Evolutionary conservation across 768 basidiomycete species (phyloP), one percentile per base, ranked within the genome.

Genomic region (Leucocoprinus leucothites): DNA sequence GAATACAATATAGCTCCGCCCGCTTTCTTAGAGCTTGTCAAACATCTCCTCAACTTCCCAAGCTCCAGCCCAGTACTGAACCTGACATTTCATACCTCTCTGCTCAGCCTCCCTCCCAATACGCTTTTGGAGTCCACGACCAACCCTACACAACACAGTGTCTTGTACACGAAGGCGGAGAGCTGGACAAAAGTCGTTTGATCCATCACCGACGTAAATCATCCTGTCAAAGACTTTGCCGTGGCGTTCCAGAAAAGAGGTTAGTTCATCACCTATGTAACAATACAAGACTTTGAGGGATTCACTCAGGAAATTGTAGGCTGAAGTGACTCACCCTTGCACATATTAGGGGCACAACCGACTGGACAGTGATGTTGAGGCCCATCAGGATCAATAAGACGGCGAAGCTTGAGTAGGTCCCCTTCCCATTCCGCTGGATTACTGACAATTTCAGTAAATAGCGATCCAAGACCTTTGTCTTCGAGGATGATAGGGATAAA

Each of bases 341-440:
- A 99, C 95, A 99, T 97, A 76, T 99, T 98, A 11, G 87, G 82
- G 53, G 86, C 86, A 74, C 97, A 99, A 6, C 96, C 96, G 49
- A 96, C 79, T 42, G 74, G 75, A 71, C 97, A 99, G 7, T 64
- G 66, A 68, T 98, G 97, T 57, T 93, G 93, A 1, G 84, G 85
- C 1, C 84, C 90, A 21, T 72, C 61, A 9, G 91, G 90, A 57
- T 87, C 87, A 40, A 98, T 75, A 42, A 87, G 79, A 11, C 95
- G 80, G 22, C 82, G 78, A 44, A 99, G 72, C 54, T 86, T 82
- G 52, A 98, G 84, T 4, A 89, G 75, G 34, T 89, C 84, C 7
- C 71, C 65, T 28, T 84, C 80, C 85, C 94, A 98, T 61, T 85
- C 74, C 8, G 97, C 96, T 1, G 90, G 92, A 72, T 99, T 98